These are phyloP conservation scores for Jaminaea rosea DNA, from an alignment of 1,284 basidiomycete species.

Conservation along the genomic window DNA sequence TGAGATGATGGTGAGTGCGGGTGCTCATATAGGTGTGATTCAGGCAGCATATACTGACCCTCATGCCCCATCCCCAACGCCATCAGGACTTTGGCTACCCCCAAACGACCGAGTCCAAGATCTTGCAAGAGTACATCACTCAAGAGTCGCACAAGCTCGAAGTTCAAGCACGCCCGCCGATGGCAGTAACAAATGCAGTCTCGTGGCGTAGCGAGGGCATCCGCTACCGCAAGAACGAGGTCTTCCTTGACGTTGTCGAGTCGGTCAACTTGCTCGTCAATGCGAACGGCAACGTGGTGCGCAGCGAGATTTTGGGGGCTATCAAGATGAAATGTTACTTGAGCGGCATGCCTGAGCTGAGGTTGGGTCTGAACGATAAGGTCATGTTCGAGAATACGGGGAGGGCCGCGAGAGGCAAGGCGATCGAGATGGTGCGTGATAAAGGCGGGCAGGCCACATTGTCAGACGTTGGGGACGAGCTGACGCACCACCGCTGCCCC, in stretches of 20 bases:
- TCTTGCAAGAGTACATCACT: constrained; percentile 98
- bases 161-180: constrained; percentile 87
- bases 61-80: no score
- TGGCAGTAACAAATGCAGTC: constrained; percentile 96
- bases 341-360: constrained; percentile 94
- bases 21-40: no score
- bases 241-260: constrained; percentile 97
- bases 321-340: constrained; percentile 99
- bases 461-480: no score
- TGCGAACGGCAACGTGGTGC: constrained; percentile 89
- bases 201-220: constrained; percentile 98
- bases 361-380: constrained; percentile 94
- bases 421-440: constrained; percentile 99
- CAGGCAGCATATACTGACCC: no score
- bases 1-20: constrained; percentile 99
- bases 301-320: constrained; percentile 92
- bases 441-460: no score
- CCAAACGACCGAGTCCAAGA: constrained; percentile 98
- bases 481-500: no score
- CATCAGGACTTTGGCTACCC: constrained; percentile 99
- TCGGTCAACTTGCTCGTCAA: constrained; percentile 95
- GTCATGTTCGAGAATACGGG: constrained; percentile 99
- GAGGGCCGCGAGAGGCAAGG: constrained; percentile 85
- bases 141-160: constrained; percentile 98
- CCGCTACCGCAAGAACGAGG: constrained; percentile 96